Conservation (phyloP, 2,329 filamentous ascomycete genomes). For the Alternaria ethzedia region DNA sequence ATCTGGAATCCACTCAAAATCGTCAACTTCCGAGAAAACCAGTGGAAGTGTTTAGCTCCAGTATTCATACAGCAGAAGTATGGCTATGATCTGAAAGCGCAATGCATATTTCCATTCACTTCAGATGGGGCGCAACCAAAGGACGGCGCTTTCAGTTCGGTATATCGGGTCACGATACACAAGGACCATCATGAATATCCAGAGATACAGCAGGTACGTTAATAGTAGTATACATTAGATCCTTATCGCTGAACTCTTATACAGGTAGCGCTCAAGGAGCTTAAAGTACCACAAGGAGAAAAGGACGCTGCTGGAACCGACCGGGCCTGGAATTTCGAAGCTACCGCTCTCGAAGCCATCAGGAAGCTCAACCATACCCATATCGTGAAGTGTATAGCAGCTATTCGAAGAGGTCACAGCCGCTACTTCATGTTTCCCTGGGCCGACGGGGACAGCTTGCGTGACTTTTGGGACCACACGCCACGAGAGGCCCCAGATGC, state of each 20-base stretch:
- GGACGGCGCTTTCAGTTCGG: constrained; percentile 13
- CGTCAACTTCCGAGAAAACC: constrained; percentile 12
- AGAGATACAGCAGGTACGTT: constrained; percentile 5
- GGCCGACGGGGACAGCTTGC: constrained; percentile 18
- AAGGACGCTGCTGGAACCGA: not conserved
- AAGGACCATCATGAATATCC: constrained; percentile 7
- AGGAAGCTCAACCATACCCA: constrained; percentile 21
- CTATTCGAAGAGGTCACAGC: constrained; percentile 15
- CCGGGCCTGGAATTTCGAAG: constrained; percentile 19
- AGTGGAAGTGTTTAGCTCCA: constrained; percentile 23
- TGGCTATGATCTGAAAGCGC: constrained; percentile 5
- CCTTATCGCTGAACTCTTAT: no score
- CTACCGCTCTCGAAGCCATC: constrained; percentile 7
- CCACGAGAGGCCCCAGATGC: not conserved
- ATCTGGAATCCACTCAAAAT: constrained; percentile 5
- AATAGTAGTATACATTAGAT: no score
- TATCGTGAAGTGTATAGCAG: constrained; percentile 20
- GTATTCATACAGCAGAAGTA: constrained; percentile 7
- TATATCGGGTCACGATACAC: constrained; percentile 12
- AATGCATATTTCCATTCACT: constrained; percentile 21
- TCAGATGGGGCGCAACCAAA: not conserved
- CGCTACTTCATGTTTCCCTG: constrained; percentile 32
- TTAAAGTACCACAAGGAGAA: not conserved
- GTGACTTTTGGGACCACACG: constrained; percentile 17
- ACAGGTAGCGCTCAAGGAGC: constrained; percentile 22